A percentile compares a stretch with the other conserved stretches of the same genome.
Evolutionary conservation across 1,284 basidiomycete genomes (phyloP).

Genomic region (Lignosus rhinocerotis): DNA sequence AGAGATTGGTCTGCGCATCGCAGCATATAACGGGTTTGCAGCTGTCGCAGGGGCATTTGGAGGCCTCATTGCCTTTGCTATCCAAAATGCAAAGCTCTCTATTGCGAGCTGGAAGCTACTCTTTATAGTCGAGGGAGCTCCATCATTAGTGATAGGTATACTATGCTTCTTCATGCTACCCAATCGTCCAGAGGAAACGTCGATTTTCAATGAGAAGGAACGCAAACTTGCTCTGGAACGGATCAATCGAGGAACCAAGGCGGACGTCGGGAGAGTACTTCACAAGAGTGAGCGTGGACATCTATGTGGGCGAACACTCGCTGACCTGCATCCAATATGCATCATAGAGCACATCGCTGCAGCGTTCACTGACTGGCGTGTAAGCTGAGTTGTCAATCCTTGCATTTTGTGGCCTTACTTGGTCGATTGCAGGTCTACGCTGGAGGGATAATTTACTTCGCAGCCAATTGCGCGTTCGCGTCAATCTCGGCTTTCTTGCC

Average conservation of each 20-base stretch:
- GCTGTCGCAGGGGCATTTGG: slow-evolving; percentile 80
- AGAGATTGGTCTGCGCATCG: slow-evolving; percentile 72
- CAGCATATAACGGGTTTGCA: slow-evolving; percentile 78
- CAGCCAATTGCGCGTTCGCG: slow-evolving; percentile 76
- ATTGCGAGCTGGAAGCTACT: slow-evolving; percentile 66
- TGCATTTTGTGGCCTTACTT: neutral
- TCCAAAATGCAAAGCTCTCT: slow-evolving; percentile 54
- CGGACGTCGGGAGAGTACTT: slow-evolving; percentile 65
- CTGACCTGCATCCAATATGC: too few species aligned
- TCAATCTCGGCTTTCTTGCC: slow-evolving; percentile 84
- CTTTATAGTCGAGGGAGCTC: slow-evolving; percentile 79
- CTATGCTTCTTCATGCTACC: slow-evolving; percentile 70
- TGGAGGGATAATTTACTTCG: slow-evolving; percentile 71
- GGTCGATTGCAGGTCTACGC: slow-evolving; percentile 48
- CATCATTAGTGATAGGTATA: slow-evolving; percentile 65
- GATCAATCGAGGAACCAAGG: slow-evolving; percentile 68
- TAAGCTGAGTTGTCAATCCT: slow-evolving; percentile 18
- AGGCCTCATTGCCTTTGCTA: slow-evolving; percentile 73
- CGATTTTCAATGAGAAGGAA: slow-evolving; percentile 71
- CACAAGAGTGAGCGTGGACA: slow-evolving; percentile 54
- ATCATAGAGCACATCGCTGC: slow-evolving; percentile 58
- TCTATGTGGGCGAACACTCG: neutral
- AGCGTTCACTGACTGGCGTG: slow-evolving; percentile 75
- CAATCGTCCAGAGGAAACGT: slow-evolving; percentile 74
- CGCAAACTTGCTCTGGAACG: slow-evolving; percentile 72